Evolutionary conservation across 2,329 filamentous ascomycete genomes (phyloP), one percentile per base, ranked within the genome.

Genomic region (Penicillium corylophilum): DNA sequence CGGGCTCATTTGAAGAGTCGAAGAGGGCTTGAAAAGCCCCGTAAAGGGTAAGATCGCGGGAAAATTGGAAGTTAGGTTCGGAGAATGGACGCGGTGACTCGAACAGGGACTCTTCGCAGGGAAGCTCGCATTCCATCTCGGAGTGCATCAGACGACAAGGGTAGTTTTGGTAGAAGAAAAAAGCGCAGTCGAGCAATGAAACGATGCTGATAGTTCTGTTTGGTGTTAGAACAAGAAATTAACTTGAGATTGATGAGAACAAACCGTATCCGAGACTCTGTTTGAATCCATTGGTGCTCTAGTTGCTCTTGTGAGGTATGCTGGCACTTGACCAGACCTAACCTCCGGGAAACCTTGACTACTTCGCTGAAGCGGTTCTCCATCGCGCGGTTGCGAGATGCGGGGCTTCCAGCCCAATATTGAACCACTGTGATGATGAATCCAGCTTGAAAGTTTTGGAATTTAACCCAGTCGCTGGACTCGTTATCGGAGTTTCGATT

Each of bases 121-220:
- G 73, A n/a, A 77, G 63, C 22, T 77, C 74, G 48, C 69, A 74
- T 46, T 74, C 68, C 54, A 77, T 64, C 55, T 77, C 75, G 10
- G 64, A 65, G 20, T 70, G 62, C 0, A 66, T 66, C 10, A 77
- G 52, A 5, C 74, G 73, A 38, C 70, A 74, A 0, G 75, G 75
- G 47, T 72, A 76, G 42, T 77, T 77, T 33, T 73, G 70, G 51
- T 71, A 77, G 52, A 77, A 77, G 2, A 66, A 69, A 50, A 77
- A 74, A 10, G 75, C 74, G 44, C 69, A 74, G 56, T 77, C 75
- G 9, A 77, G 60, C 3, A 74, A 63, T 0, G 67, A 68, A n/a
- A 77, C 68, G 4, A 71, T 64, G 36, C 62, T 68, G 33, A 76
- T 71, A 3, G 72, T 70, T 15, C 74, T 77, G 26, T 3, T 5